Evolutionary conservation across 2,329 filamentous ascomycete species (phyloP).

Genomic region (Acarospora socialis): DNA sequence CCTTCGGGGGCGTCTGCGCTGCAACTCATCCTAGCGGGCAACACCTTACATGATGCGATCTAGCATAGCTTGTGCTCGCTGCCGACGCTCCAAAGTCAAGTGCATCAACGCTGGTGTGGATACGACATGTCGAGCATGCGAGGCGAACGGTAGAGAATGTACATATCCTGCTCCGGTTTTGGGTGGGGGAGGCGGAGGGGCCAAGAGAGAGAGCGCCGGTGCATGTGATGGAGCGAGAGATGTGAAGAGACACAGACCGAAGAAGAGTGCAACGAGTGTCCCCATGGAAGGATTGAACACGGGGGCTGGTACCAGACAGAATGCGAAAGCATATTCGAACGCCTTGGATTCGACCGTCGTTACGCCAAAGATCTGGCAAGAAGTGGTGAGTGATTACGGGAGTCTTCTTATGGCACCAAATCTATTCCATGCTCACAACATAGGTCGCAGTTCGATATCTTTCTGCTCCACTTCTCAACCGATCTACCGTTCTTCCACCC

Average conservation of each 20-base stretch:
- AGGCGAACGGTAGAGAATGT: constrained; percentile 57
- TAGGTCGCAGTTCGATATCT: constrained; percentile 43
- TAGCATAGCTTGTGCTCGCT: constrained; percentile 63
- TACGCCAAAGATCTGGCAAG: constrained; percentile 42
- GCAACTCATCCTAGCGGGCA: no score
- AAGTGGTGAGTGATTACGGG: no score
- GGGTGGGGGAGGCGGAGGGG: constrained; percentile 20
- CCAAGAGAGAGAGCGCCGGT: constrained; percentile 25
- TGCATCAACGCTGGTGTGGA: constrained; percentile 65
- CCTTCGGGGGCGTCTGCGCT: no score
- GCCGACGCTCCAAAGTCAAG: constrained; percentile 71
- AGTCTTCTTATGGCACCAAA: no score
- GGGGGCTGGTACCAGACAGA: constrained; percentile 20
- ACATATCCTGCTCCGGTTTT: constrained; percentile 44
- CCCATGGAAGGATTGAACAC: no score
- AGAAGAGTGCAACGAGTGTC: no score
- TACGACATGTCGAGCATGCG: constrained; percentile 60
- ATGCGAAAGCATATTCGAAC: constrained; percentile 25
- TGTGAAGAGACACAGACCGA: constrained; percentile 29
- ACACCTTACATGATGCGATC: constrained; percentile 54
- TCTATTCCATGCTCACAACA: no score
- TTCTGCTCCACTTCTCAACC: constrained; percentile 42
- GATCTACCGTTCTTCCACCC: constrained; percentile 44
- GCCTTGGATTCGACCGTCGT: constrained; percentile 36
- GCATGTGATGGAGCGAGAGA: constrained; percentile 25